These are phyloP conservation scores for Wickerhamiella galacta DNA, from an alignment of 805 yeast genomes.

Conservation along the genomic window DNA sequence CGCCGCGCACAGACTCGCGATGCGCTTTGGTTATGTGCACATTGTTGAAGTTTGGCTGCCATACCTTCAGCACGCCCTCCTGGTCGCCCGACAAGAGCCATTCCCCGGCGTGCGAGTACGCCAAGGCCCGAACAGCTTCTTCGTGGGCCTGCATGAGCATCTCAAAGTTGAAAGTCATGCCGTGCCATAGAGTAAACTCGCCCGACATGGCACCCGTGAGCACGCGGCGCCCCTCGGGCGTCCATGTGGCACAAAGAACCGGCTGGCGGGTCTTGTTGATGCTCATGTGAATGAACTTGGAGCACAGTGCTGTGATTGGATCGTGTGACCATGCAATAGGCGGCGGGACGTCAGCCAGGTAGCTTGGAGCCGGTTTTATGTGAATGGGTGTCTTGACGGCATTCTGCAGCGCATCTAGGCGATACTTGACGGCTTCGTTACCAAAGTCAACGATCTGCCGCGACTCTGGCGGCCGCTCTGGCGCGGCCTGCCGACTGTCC, in stretches of 20 bases:
- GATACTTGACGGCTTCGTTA: constrained; percentile 50
- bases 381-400: constrained; percentile 7
- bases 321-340: constrained; percentile 38
- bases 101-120: constrained; percentile 78
- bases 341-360: constrained; percentile 41
- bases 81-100: constrained; percentile 93
- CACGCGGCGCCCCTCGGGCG: constrained; percentile 87
- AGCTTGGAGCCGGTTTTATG: constrained; percentile 54
- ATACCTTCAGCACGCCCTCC: constrained; percentile 76
- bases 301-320: constrained; percentile 45
- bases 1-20: constrained; percentile 67
- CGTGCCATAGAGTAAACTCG: constrained; percentile 94
- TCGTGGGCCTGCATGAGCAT: constrained; percentile 99
- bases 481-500: no score
- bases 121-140: constrained; percentile 60
- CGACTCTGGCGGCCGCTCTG: no score
- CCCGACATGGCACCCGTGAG: constrained; percentile 85
- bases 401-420: constrained; percentile 29
- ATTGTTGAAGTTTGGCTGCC: constrained; percentile 97
- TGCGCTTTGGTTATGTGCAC: constrained; percentile 65
- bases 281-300: constrained; percentile 78
- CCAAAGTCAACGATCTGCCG: constrained; percentile 45
- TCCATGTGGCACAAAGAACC: constrained; percentile 81
- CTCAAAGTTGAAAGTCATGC: constrained; percentile 86
- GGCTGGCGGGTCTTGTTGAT: constrained; percentile 86